Evolutionary conservation across 2,329 filamentous ascomycete species (phyloP), one percentile per base, ranked within the genome.

Genomic region (Neonectria faginata): DNA sequence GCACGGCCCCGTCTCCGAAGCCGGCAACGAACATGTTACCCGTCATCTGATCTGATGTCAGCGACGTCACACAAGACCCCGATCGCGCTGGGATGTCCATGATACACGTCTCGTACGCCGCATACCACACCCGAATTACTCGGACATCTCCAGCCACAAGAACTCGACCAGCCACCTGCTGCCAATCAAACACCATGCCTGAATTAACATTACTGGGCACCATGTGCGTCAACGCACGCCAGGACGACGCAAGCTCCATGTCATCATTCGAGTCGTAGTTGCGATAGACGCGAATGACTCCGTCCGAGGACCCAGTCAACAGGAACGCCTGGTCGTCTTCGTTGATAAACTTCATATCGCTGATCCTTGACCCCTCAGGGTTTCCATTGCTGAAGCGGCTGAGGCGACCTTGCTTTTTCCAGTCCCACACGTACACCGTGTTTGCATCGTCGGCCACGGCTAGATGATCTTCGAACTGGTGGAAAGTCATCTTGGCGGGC

Each of bases 181-280:
- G 95, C 96, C 96, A 99, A 78, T 99, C 95, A 76, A 98, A 97
- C 27, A 98, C 95, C 80, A 99, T 91, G 22, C 96, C 96, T 1
- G 94, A 94, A 77, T 97, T 97, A 74, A 94, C 91, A 74, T 95
- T 97, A 78, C 93, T 97, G 4, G 94, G 93, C 6, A 98, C 92
- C 76, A 98, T 91, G 79, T 99, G 93, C 12, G 93, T 97, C 64
- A 99, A 81, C 5, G 96, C 96, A 51, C 96, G 89, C 89, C 97
- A 98, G 18, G 93, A 88, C 0, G 95, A 94, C 3, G 97, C 94
- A 31, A 99, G 87, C 79, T 97, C 92, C 29, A 96, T 90, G 56
- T 89, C 86, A 67, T 86, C 86, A 51, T 90, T 86, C 22, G 88
- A 89, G 72, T 97, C 94, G 77, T 99, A 99, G 76, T 96, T 92